Evolutionary conservation across 1,284 basidiomycete genomes (phyloP), one percentile per base, ranked within the genome.

Genomic region (Macrocystidia cucumis): DNA sequence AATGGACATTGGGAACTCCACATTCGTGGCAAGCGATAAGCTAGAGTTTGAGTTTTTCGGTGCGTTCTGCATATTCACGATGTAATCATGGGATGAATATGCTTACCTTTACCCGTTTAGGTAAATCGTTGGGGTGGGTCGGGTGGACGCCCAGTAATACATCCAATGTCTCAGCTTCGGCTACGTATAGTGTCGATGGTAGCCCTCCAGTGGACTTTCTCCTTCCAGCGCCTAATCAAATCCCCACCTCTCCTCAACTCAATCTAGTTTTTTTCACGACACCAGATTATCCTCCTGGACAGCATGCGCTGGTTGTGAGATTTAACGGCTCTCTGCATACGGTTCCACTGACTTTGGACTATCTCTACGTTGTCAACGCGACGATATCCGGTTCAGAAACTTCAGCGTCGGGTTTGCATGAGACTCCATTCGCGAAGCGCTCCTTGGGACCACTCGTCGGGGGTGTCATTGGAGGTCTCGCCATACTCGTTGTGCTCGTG

Each of bases 121-220:
- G 51, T 1, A 45, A 41, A 5, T 45, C 44, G 17, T 37, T 49
- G 1, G 46, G 39, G 7, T 49, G 47, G 43, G 31, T 42, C 24
- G 52, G 45, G 9, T 41, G 39, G 25, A 44, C 50, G 5, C 48
- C 51, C 2, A 39, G 26, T 7, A 44, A 45, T 19, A 32, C 42
- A 7, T 44, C 51, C 5, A 34, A 37, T 21, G 43, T 39, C 11
- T 20, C 46, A 2, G 41, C 46, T 1, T 40, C 40, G 17, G 50
- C 39, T 8, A 49, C 42, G 0, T 57, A 49, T 25, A 34, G 46
- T 5, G 44, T 57, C 23, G 55, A 57, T 31, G 45, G 40, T 8
- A 44, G 42, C 23, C 5, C 37, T 5, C 44, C 51, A 0, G 37
- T 41, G 7, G 40, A 37, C 2, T 56, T 55, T 39, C 29, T 34